Conservation (phyloP, 2,329 filamentous ascomycete species). For the Fusarium metavorans region DNA sequence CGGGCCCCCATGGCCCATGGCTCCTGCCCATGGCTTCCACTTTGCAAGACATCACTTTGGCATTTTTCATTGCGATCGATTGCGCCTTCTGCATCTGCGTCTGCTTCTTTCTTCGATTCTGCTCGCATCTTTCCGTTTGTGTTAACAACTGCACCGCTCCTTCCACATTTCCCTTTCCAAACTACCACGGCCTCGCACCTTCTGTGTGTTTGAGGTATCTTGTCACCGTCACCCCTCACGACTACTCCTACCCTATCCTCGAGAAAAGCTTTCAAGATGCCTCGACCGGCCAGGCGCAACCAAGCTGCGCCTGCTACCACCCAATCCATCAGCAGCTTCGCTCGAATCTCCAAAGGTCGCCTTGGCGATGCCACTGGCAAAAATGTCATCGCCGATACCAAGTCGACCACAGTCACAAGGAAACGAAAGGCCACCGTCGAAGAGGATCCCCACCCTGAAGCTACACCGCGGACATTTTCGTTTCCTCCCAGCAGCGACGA, state of each 20-base stretch:
- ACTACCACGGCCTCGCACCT: constrained; percentile 3
- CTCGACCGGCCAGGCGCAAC: constrained; percentile 44
- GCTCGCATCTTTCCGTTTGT: constrained; percentile 8
- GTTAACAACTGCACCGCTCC: background rate
- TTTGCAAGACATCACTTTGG: constrained; percentile 23
- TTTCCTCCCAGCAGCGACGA: constrained; percentile 52
- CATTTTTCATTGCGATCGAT: constrained; percentile 17
- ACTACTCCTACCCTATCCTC: constrained; percentile 4
- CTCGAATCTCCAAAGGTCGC: constrained; percentile 60
- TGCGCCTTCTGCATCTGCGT: constrained; percentile 11
- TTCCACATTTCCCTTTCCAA: background rate
- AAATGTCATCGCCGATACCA: constrained; percentile 47
- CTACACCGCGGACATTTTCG: constrained; percentile 46
- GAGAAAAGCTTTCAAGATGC: constrained; percentile 27
- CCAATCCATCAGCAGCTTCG: constrained; percentile 57
- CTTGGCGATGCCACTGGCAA: constrained; percentile 48
- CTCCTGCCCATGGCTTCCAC: constrained; percentile 2
- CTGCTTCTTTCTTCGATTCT: constrained; percentile 1
- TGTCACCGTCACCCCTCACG: background rate
- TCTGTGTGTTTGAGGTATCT: background rate
- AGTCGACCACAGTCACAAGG: constrained; percentile 39
- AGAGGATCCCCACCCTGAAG: constrained; percentile 42
- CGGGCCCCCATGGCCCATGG: background rate
- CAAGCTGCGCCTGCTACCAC: constrained; percentile 32
- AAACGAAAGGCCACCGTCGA: constrained; percentile 54